Conservation (phyloP, 192 early-diverging fungal genomes). For the Umbelopsis sp. region DNA sequence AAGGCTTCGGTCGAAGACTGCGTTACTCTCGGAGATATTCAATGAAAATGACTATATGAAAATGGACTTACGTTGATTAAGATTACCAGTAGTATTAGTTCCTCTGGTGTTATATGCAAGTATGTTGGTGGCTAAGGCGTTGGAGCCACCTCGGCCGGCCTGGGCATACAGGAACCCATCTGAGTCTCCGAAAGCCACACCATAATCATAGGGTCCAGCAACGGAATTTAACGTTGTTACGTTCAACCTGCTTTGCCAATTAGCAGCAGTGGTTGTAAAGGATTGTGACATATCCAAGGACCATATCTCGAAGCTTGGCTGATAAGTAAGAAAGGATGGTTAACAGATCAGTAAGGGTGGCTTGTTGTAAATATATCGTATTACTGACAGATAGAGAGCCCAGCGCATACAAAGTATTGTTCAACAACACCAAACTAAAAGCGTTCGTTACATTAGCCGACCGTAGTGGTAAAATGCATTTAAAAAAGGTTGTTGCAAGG, state of each 20-base stretch:
- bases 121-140: not conserved
- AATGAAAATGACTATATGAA: not conserved
- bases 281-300: not conserved
- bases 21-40: not conserved
- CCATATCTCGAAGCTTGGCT: constrained; percentile 3
- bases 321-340: too few relatives aligned
- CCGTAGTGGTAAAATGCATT: not conserved
- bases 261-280: not conserved
- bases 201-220: not conserved
- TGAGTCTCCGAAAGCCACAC: not conserved
- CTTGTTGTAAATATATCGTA: not conserved
- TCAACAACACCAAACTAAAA: constrained; percentile 3
- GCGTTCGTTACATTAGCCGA: not conserved
- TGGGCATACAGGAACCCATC: not conserved
- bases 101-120: not conserved
- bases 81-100: too few relatives aligned
- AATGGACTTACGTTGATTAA: not conserved
- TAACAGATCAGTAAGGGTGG: not conserved
- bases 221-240: not conserved
- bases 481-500: not conserved
- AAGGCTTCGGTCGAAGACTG: not conserved
- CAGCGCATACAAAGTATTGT: not conserved
- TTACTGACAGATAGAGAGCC: not conserved
- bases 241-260: not conserved
- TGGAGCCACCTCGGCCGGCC: not conserved